Evolutionary conservation across 768 basidiomycete genomes (phyloP).

Genomic region (Phanerochaete sordida): DNA sequence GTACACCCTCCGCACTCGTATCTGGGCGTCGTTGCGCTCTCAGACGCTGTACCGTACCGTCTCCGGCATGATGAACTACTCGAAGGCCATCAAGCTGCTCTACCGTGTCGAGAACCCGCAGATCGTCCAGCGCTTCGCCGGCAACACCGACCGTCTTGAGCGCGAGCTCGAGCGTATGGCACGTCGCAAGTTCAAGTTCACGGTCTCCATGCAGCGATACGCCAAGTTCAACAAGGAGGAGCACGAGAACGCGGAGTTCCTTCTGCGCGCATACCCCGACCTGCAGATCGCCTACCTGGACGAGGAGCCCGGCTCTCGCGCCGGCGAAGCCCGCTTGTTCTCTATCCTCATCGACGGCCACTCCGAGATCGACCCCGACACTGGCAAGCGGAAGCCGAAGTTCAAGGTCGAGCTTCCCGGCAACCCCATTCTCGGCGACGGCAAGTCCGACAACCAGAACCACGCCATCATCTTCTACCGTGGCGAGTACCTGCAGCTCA

Average conservation of each 20-base stretch:
- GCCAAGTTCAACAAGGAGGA: conserved; percentile 99
- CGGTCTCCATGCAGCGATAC: conserved; percentile 98
- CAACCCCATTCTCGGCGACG: conserved; percentile 98
- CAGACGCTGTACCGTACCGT: conserved; percentile 99
- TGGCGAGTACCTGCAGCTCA: conserved; percentile 97
- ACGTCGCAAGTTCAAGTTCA: conserved; percentile 96
- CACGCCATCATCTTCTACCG: conserved; percentile 99
- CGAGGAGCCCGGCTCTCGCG: conserved; percentile 88
- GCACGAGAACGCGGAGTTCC: conserved; percentile 96
- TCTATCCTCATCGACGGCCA: conserved; percentile 96
- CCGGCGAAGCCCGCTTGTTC: conserved; percentile 85
- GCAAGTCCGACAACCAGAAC: conserved; percentile 99
- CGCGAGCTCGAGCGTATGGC: conserved; percentile 97
- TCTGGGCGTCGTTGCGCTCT: conserved; percentile 97
- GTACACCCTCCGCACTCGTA: conserved; percentile 97
- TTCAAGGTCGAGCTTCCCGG: conserved; percentile 97
- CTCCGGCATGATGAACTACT: conserved; percentile 99
- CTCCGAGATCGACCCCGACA: conserved; percentile 87
- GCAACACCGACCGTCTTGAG: conserved; percentile 94
- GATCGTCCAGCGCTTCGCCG: conserved; percentile 93
- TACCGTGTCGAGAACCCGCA: conserved; percentile 99
- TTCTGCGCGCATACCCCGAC: conserved; percentile 96
- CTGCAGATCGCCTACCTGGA: conserved; percentile 98
- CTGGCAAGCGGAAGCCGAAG: conserved; percentile 91
- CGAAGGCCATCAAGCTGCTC: conserved; percentile 98